Percentiles rank a stretch among this genome's conserved stretches.
These are phyloP conservation scores for Hypoxylon trugodes DNA, from an alignment of 495 filamentous ascomycete genomes.

Conservation along the genomic window DNA sequence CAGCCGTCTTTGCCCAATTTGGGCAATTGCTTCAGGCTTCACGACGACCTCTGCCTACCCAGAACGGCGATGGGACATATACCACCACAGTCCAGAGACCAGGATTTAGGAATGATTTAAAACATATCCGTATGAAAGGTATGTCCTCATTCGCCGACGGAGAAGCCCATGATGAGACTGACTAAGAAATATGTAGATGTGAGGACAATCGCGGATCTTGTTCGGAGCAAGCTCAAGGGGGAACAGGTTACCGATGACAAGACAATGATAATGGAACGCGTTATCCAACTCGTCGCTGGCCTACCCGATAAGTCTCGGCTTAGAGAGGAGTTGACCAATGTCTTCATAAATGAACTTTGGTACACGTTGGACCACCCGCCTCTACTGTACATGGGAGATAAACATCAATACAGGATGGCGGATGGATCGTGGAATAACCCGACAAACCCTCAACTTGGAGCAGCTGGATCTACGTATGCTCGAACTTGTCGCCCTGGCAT, in stretches of 20 bases:
- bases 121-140: conserved; percentile 57
- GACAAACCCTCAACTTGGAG: conserved; percentile 55
- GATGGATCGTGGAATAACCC: conserved; percentile 73
- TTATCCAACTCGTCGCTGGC: conserved; percentile 76
- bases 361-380: conserved; percentile 66
- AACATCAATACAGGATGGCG: conserved; percentile 71
- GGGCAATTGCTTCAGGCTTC: conserved; percentile 71
- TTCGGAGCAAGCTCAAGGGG: conserved; percentile 51
- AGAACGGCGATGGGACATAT: conserved; percentile 69
- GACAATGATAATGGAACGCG: conserved; percentile 80
- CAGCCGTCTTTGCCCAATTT: conserved; percentile 65
- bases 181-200: conserved; percentile 43
- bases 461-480: conserved; percentile 68
- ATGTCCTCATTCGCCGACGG: neutral
- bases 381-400: conserved; percentile 66
- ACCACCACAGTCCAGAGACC: conserved; percentile 48
- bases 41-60: conserved; percentile 69
- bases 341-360: conserved; percentile 77
- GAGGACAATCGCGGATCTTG: conserved; percentile 49
- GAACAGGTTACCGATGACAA: conserved; percentile 74
- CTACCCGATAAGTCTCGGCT: conserved; percentile 69
- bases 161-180: neutral
- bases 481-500: conserved; percentile 72
- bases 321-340: conserved; percentile 70
- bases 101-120: conserved; percentile 70